phyloP scores from a whole-genome alignment of 305 asterid species.

The Rubia tinctorum region DNA sequence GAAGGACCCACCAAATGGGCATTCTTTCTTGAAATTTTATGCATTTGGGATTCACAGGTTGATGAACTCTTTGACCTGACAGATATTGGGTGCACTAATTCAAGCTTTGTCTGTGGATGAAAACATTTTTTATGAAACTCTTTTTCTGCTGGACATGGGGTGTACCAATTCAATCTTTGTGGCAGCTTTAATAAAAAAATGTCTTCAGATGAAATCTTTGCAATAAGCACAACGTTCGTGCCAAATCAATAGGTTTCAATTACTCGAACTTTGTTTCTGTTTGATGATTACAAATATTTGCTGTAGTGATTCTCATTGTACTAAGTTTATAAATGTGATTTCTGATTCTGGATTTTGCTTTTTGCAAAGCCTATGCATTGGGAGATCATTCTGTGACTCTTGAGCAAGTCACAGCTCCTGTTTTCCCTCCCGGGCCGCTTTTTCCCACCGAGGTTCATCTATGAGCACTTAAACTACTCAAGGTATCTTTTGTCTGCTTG shows the following conservation, averaged over 20 bases:
- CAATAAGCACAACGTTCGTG: background rate
- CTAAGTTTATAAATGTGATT: background rate
- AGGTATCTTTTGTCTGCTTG: constrained; percentile 23
- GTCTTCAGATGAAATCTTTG: background rate
- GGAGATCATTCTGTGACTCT: constrained; percentile 85
- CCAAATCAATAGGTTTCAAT: background rate
- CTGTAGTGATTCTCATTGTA: background rate
- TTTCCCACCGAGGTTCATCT: constrained; percentile 76
- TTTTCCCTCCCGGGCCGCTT: constrained; percentile 63
- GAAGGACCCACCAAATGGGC: constrained; percentile 13
- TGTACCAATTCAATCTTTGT: too few relatives aligned
- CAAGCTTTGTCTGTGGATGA: too few relatives aligned
- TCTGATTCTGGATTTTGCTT: constrained; percentile 10
- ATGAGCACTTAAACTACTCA: constrained; percentile 14
- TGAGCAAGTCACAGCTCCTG: constrained; percentile 84
- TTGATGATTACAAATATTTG: background rate
- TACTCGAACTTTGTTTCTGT: background rate
- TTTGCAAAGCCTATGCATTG: constrained; percentile 72
- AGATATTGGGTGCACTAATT: too few relatives aligned
- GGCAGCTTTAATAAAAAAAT: too few relatives aligned
- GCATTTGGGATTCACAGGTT: constrained; percentile 1
- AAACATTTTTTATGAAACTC: too few relatives aligned
- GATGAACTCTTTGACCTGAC: too few relatives aligned
- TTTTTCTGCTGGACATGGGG: too few relatives aligned
- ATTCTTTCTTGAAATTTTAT: constrained; percentile 17